Evolutionary conservation across 768 basidiomycete species (phyloP).

Genomic region (Lenzites betulinus): DNA sequence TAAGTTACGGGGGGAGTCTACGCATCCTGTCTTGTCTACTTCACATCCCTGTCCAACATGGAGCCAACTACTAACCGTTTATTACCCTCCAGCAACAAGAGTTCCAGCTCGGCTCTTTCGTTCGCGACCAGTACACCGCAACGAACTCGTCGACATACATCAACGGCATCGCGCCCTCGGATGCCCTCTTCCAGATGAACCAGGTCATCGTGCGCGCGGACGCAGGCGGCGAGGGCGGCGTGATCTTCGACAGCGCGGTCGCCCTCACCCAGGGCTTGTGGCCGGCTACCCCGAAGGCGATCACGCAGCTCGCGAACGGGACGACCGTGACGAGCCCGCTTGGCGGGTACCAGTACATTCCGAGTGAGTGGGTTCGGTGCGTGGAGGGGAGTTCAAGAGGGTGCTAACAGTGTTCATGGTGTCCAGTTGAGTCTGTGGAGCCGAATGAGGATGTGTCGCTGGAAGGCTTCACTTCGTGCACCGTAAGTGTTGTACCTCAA

Average conservation of each 20-base stretch:
- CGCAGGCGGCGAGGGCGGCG: constrained; percentile 66
- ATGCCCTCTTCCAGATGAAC: constrained; percentile 37
- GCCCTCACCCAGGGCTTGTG: constrained; percentile 72
- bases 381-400: too few relatives aligned
- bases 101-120: constrained; percentile 52
- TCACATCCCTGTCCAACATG: too few relatives aligned
- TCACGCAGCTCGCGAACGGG: constrained; percentile 66
- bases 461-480: constrained; percentile 67
- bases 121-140: constrained; percentile 58
- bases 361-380: constrained; percentile 34
- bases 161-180: constrained; percentile 35
- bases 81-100: constrained; percentile 50
- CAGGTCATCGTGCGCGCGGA: constrained; percentile 60
- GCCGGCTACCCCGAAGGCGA: constrained; percentile 49
- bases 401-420: background rate
- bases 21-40: too few relatives aligned
- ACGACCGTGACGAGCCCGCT: constrained; percentile 59
- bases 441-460: constrained; percentile 61
- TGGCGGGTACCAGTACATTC: constrained; percentile 64
- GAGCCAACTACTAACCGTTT: background rate
- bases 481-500: constrained; percentile 35
- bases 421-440: constrained; percentile 61
- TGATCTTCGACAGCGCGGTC: constrained; percentile 66
- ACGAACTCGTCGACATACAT: constrained; percentile 55
- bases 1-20: too few relatives aligned